phyloP scores from a whole-genome alignment of 768 basidiomycete genomes.

The Lactifluus piperatus region DNA sequence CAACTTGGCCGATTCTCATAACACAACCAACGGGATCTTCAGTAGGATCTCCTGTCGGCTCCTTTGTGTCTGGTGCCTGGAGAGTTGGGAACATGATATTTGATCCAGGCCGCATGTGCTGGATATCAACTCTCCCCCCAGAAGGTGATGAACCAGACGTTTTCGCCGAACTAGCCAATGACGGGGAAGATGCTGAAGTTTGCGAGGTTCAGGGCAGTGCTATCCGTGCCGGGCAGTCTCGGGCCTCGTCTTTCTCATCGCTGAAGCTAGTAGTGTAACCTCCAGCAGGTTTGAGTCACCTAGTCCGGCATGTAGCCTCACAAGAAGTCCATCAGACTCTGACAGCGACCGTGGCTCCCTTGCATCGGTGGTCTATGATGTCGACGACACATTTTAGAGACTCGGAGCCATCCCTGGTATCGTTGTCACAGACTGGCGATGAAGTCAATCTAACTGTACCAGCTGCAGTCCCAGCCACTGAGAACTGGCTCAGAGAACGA shows the following conservation, averaged over 20 bases:
- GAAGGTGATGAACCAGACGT: constrained; percentile 94
- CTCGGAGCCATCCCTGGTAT: too few species aligned
- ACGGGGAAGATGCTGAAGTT: constrained; percentile 68
- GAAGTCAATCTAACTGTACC: too few species aligned
- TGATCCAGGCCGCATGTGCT: constrained; percentile 90
- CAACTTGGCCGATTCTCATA: constrained; percentile 89
- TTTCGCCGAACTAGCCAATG: constrained; percentile 86
- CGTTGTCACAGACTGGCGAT: too few species aligned
- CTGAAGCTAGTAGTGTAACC: constrained; percentile 27
- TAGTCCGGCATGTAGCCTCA: constrained; percentile 53
- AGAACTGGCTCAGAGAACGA: too few species aligned
- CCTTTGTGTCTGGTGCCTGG: constrained; percentile 68
- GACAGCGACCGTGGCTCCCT: constrained; percentile 75
- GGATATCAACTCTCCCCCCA: constrained; percentile 77
- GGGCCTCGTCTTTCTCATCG: constrained; percentile 15
- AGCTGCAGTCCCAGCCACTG: too few species aligned
- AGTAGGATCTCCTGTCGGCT: constrained; percentile 67
- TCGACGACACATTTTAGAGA: constrained; percentile 68
- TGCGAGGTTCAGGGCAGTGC: constrained; percentile 75
- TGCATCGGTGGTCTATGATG: constrained; percentile 68
- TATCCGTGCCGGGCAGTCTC: constrained; percentile 53
- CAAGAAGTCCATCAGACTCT: constrained; percentile 63
- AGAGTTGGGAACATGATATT: constrained; percentile 98
- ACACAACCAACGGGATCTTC: constrained; percentile 89
- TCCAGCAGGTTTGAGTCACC: constrained; percentile 34